These are phyloP conservation scores for Setaria viridis DNA, from an alignment of 202 grass and related monocot genomes.

Conservation along the genomic window DNA sequence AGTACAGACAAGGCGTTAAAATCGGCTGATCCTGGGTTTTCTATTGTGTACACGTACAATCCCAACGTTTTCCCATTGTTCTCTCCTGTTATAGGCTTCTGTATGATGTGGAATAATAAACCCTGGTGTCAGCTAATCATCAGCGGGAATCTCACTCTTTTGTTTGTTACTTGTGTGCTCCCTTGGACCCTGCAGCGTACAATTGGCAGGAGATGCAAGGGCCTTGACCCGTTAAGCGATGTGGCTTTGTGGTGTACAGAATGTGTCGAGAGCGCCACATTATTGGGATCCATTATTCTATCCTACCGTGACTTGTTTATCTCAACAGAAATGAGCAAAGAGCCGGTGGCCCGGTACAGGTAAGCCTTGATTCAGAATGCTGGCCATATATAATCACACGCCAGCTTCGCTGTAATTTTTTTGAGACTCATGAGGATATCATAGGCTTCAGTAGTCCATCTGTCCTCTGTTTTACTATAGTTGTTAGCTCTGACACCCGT, in stretches of 20 bases:
- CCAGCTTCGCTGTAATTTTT: conserved; percentile 28
- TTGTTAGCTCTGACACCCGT: not conserved
- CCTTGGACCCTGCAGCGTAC: conserved; percentile 53
- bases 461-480: conserved; percentile 33
- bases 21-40: conserved; percentile 39
- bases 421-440: not conserved
- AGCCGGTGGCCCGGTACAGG: not conserved
- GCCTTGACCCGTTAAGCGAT: conserved; percentile 31
- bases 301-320: conserved; percentile 23
- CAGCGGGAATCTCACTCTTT: conserved; percentile 52
- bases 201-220: conserved; percentile 48
- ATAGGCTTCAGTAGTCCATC: not conserved
- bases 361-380: not conserved
- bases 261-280: conserved; percentile 29
- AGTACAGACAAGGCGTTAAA: conserved; percentile 44
- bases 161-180: conserved; percentile 42
- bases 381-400: conserved; percentile 27
- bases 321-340: not conserved
- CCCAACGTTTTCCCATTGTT: conserved; percentile 44
- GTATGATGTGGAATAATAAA: conserved; percentile 39
- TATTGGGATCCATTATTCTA: conserved; percentile 30
- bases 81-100: conserved; percentile 38
- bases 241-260: conserved; percentile 34
- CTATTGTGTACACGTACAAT: conserved; percentile 50
- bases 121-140: conserved; percentile 37